Conservation (phyloP, 306 rosid genomes). For the Vigna mungo region DNA sequence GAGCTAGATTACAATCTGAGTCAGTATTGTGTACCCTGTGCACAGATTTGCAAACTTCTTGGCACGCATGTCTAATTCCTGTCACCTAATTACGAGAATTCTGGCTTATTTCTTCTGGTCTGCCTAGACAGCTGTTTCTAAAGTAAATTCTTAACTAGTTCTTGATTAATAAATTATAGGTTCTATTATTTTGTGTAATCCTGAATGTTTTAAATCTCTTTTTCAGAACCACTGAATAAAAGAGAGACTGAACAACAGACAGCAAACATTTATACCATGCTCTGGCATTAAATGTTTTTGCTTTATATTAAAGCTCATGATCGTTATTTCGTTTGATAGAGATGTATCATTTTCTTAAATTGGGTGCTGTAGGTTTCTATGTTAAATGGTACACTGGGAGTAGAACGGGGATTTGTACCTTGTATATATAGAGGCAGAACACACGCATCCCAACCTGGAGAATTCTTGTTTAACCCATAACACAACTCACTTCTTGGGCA, state of each 20-base stretch:
- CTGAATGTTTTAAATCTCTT: conserved; percentile 47
- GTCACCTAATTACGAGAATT: conserved; percentile 48
- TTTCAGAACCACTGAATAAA: conserved; percentile 58
- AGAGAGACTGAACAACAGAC: conserved; percentile 49
- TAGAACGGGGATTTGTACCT: not conserved
- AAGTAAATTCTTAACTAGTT: conserved; percentile 53
- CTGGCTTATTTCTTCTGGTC: conserved; percentile 49
- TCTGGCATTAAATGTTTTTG: conserved; percentile 30
- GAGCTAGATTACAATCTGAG: conserved; percentile 43
- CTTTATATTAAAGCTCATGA: conserved; percentile 2
- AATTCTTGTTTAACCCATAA: conserved; percentile 20
- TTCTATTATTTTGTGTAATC: conserved; percentile 49
- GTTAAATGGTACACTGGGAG: conserved; percentile 3
- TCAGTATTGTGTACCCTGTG: conserved; percentile 44
- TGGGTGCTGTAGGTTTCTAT: conserved; percentile 21
- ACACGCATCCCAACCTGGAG: not conserved
- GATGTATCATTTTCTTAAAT: conserved; percentile 10
- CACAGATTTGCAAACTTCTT: conserved; percentile 38
- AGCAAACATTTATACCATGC: conserved; percentile 43
- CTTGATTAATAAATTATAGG: conserved; percentile 44
- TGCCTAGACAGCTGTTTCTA: conserved; percentile 37
- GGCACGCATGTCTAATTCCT: conserved; percentile 35
- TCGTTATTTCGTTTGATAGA: conserved; percentile 23
- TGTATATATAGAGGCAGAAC: conserved; percentile 5
- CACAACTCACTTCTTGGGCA: not conserved